Evolutionary conservation across 495 filamentous ascomycete genomes (phyloP), one percentile per base, ranked within the genome.

Genomic region (Podospora bellae-mahoneyi): DNA sequence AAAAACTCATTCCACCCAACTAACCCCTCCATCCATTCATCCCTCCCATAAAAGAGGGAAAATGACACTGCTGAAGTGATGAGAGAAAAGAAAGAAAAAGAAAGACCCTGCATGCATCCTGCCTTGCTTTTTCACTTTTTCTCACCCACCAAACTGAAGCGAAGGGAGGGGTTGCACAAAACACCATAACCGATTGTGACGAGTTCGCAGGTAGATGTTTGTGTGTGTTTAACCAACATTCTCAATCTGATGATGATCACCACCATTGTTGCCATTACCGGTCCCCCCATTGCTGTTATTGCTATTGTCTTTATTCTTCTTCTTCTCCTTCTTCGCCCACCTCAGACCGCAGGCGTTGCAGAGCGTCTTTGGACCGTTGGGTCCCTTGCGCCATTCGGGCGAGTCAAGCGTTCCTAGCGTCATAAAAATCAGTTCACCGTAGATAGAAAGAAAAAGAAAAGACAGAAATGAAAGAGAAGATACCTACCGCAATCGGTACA

Each of bases 371-470:
- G 95, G 95, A 6, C 95, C 95, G 64, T 86, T 90, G 0, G 95
- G 95, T 0, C 95, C 95, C 75, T 97, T 98, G 66, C 95, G 85
- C 95, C 95, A 99, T 81, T 99, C 95, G 0, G 95, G 95, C 18
- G 92, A 96, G 72, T 97, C 95, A 2, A 93, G 82, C 2, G 92
- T 96, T 7, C 85, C 85, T 87, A 23, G 23, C 60, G 34, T 48
- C 30, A 32, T 7, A 32, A 32, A 5, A 32, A 10, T 48, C 15
- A 48, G 15, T 48, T 48, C 9, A 13, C 39, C 3, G 39, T 18
- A 48, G 13, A 18, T 48, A 48, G 15, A 48, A 13, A 48, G 39
- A 48, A 0, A 16, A 5, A 13, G 39, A 16, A 16, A 28, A 20
- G 20, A 34, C 4, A 32, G 39, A 23, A 15, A 32, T 15, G 34